Evolutionary conservation across 768 basidiomycete species (phyloP).

Genomic region (Phanerodontia chrysosporium): DNA sequence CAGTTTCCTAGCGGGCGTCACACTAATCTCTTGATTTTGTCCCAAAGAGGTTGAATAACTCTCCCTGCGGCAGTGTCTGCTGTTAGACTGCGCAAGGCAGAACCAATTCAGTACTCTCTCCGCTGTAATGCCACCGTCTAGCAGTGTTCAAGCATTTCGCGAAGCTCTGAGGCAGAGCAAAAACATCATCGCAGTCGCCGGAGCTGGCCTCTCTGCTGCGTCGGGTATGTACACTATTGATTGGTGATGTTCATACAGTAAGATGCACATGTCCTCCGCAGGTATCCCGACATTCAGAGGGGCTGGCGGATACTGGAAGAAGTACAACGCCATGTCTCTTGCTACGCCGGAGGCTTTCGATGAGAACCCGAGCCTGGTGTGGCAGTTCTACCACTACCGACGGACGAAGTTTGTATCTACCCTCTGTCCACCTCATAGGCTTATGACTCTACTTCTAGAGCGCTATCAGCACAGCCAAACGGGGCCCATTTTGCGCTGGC

Average conservation of each 20-base stretch:
- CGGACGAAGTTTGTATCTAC: conserved; percentile 42
- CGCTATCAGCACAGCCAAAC: conserved; percentile 45
- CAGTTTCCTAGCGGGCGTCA: no score
- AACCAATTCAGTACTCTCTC: no score
- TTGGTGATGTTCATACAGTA: no score
- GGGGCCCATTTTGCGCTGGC: conserved; percentile 53
- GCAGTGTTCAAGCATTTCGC: conserved; percentile 16
- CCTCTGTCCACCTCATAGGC: neutral
- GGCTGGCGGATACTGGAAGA: conserved; percentile 48
- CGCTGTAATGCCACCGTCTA: neutral
- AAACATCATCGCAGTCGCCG: conserved; percentile 40
- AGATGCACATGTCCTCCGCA: conserved; percentile 11
- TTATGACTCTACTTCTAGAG: conserved; percentile 30
- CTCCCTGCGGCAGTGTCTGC: no score
- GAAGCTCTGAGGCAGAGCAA: conserved; percentile 23
- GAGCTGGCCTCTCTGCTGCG: conserved; percentile 63
- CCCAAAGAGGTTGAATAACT: no score
- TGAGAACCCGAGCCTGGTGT: conserved; percentile 44
- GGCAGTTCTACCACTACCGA: conserved; percentile 68
- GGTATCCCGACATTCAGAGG: conserved; percentile 48
- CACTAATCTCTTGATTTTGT: no score
- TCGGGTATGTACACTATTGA: conserved; percentile 49
- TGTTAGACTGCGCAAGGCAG: no score
- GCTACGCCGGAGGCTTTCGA: conserved; percentile 52
- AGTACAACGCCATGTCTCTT: conserved; percentile 44